These are phyloP conservation scores for Penicillium desertorum DNA, from an alignment of 495 filamentous ascomycete genomes.

Conservation along the genomic window DNA sequence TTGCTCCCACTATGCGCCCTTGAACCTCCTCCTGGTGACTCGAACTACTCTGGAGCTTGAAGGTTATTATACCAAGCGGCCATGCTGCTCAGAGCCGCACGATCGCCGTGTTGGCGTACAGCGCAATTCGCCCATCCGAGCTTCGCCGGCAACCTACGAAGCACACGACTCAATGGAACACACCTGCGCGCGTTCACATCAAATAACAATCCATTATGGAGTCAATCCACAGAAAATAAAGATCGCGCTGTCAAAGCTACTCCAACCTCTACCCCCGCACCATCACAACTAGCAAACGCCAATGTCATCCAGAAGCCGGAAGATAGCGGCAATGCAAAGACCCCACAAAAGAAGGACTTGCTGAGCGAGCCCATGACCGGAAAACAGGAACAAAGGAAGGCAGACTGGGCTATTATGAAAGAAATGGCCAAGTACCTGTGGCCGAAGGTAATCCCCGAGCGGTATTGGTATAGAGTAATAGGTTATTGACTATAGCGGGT, in stretches of 20 bases:
- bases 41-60: conserved; percentile 1
- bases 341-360: conserved; percentile 49
- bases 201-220: conserved; percentile 17
- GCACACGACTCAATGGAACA: conserved; percentile 24
- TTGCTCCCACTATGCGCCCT: conserved; percentile 32
- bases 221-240: conserved; percentile 20
- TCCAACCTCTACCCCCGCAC: conserved; percentile 8
- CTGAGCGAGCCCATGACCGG: conserved; percentile 55
- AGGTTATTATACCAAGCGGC: conserved; percentile 14
- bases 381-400: conserved; percentile 86
- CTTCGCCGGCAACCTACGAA: conserved; percentile 32
- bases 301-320: conserved; percentile 25
- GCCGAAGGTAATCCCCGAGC: conserved; percentile 65
- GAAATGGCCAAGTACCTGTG: conserved; percentile 97
- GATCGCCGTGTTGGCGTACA: conserved; percentile 43
- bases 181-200: conserved; percentile 37
- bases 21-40: conserved; percentile 16
- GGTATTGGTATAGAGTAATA: conserved; percentile 4
- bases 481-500: conserved; percentile 9
- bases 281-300: conserved; percentile 23
- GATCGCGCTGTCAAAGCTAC: conserved; percentile 17
- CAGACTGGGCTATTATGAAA: conserved; percentile 97
- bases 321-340: conserved; percentile 28
- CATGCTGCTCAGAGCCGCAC: conserved; percentile 49
- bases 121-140: conserved; percentile 32